These are phyloP conservation scores for Cunninghamia lanceolata DNA, from an alignment of 75 land plant species.

Conservation along the genomic window DNA sequence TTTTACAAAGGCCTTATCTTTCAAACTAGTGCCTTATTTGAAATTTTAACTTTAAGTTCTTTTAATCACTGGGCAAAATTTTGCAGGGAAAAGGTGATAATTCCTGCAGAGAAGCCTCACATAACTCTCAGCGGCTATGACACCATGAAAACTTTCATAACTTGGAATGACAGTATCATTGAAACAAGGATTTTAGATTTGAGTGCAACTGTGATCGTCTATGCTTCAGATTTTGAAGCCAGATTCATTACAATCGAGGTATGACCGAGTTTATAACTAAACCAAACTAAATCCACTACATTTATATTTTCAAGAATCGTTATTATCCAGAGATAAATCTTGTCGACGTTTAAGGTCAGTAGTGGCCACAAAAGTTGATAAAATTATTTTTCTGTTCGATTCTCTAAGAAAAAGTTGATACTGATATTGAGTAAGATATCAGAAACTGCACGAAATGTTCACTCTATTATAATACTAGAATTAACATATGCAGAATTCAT, in stretches of 20 bases:
- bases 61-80: not conserved
- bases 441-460: not conserved
- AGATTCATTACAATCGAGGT: slow-evolving; percentile 28
- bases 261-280: not conserved
- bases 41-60: no score
- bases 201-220: slow-evolving; percentile 19
- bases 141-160: slow-evolving; percentile 1
- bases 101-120: slow-evolving; percentile 15
- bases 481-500: slow-evolving; percentile 28
- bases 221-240: slow-evolving; percentile 16
- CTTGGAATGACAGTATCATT: not conserved
- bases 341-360: not conserved
- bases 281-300: not conserved
- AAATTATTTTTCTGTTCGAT: no score
- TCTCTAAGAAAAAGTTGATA: no score
- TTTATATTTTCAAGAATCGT: not conserved
- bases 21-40: no score
- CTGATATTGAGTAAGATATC: not conserved
- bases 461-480: not conserved
- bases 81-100: slow-evolving; percentile 31
- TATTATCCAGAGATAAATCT: not conserved
- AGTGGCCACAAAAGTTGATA: not conserved
- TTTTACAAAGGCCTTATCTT: no score
- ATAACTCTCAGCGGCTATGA: slow-evolving; percentile 18
- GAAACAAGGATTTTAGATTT: no score